Conservation (phyloP, 2,329 filamentous ascomycete species). For the Alternaria dauci region DNA sequence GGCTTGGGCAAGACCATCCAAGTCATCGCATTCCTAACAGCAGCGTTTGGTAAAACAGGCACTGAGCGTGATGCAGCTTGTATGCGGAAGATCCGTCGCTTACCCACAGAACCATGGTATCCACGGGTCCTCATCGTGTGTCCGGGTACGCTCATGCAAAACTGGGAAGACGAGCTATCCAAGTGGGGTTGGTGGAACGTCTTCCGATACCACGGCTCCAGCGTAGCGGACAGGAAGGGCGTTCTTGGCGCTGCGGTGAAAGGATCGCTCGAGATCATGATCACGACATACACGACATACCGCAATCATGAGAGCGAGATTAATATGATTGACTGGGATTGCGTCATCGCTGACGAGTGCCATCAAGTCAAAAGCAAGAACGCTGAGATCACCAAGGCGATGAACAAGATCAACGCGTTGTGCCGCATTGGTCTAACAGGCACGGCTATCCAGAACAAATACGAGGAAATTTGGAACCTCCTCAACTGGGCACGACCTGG, state of each 20-base stretch:
- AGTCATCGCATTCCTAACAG: slow-evolving; percentile 89
- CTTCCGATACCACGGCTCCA: slow-evolving; percentile 77
- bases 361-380: slow-evolving; percentile 83
- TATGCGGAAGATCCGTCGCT: slow-evolving; percentile 83
- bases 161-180: slow-evolving; percentile 86
- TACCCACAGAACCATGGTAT: slow-evolving; percentile 73
- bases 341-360: slow-evolving; percentile 92
- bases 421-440: slow-evolving; percentile 94
- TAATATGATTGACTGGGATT: slow-evolving; percentile 92
- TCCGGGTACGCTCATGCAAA: slow-evolving; percentile 85
- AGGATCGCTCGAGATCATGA: slow-evolving; percentile 86
- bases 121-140: slow-evolving; percentile 85
- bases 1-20: slow-evolving; percentile 97
- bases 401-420: slow-evolving; percentile 89
- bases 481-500: slow-evolving; percentile 97
- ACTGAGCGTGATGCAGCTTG: slow-evolving; percentile 85
- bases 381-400: slow-evolving; percentile 81
- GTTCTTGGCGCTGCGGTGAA: slow-evolving; percentile 75
- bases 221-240: slow-evolving; percentile 68
- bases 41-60: slow-evolving; percentile 91
- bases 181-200: slow-evolving; percentile 97
- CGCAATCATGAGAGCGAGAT: slow-evolving; percentile 75
- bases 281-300: slow-evolving; percentile 94
- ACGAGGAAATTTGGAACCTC: slow-evolving; percentile 95
- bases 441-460: slow-evolving; percentile 97